Conservation (phyloP, 495 filamentous ascomycete species). For the Glarea lozoyensis region DNA sequence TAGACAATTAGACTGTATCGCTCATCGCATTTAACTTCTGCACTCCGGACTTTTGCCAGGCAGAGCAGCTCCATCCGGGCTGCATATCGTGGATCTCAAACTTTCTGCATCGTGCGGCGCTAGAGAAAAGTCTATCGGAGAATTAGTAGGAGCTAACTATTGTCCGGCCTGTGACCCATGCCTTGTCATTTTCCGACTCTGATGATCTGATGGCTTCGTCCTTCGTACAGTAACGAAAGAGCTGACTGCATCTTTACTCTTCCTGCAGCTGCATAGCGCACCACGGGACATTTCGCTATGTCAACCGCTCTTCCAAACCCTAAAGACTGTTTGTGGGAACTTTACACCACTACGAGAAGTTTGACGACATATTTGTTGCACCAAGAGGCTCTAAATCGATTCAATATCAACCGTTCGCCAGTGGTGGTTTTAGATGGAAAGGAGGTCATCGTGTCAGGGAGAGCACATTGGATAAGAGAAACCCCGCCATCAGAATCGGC, state of each 20-base stretch:
- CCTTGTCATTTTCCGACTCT: conserved; percentile 11
- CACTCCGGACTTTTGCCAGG: conserved; percentile 20
- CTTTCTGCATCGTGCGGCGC: conserved; percentile 4
- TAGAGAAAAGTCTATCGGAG: conserved; percentile 6
- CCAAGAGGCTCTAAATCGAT: no score
- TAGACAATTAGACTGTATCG: neutral
- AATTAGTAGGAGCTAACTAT: conserved; percentile 7
- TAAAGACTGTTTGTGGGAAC: no score
- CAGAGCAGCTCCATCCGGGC: conserved; percentile 13
- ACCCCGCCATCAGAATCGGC: neutral
- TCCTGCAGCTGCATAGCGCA: no score
- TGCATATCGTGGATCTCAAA: conserved; percentile 6
- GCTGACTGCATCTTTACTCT: conserved; percentile 5
- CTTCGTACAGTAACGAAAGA: no score
- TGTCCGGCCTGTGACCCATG: conserved; percentile 15
- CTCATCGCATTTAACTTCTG: conserved; percentile 6
- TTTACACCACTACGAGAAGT: no score
- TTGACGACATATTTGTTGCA: no score
- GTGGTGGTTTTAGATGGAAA: no score
- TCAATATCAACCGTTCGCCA: no score
- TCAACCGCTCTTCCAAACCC: no score
- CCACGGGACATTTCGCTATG: no score
- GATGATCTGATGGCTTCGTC: no score
- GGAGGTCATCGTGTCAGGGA: neutral
- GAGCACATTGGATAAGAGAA: neutral